These are phyloP conservation scores for Thielaviopsis musarum DNA, from an alignment of 2,329 filamentous ascomycete genomes.

Conservation along the genomic window DNA sequence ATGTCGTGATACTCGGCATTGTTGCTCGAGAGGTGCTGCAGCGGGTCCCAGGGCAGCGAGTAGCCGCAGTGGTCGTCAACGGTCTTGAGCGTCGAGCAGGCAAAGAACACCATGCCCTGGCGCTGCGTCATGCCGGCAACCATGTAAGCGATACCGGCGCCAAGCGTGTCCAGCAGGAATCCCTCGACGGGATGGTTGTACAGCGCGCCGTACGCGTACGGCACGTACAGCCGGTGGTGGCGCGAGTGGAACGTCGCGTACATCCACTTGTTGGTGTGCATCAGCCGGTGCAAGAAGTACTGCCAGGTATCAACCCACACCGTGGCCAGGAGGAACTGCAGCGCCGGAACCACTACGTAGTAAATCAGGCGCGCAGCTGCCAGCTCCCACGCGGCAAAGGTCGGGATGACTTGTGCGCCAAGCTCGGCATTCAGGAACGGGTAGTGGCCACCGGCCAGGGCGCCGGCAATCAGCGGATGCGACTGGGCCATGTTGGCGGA, in stretches of 20 bases:
- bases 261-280: slow-evolving; percentile 96
- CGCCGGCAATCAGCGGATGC: slow-evolving; percentile 59
- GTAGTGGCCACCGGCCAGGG: slow-evolving; percentile 66
- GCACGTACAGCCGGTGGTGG: slow-evolving; percentile 92
- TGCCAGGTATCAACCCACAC: slow-evolving; percentile 88
- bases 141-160: slow-evolving; percentile 72
- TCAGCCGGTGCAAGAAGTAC: slow-evolving; percentile 88
- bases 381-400: slow-evolving; percentile 75
- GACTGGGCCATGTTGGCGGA: slow-evolving; percentile 57
- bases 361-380: slow-evolving; percentile 60
- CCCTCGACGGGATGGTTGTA: slow-evolving; percentile 96
- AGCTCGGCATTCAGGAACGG: slow-evolving; percentile 48
- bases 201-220: slow-evolving; percentile 88
- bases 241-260: slow-evolving; percentile 90
- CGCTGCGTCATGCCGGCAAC: slow-evolving; percentile 65
- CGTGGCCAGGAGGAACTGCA: slow-evolving; percentile 64
- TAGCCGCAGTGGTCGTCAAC: slow-evolving; percentile 98
- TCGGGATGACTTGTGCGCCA: slow-evolving; percentile 40
- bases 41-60: slow-evolving; percentile 82
- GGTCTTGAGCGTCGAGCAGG: slow-evolving; percentile 80
- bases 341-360: slow-evolving; percentile 53
- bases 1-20: slow-evolving; percentile 96
- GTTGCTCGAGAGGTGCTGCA: slow-evolving; percentile 84
- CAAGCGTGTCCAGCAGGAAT: slow-evolving; percentile 80
- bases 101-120: slow-evolving; percentile 81